These are phyloP conservation scores for Asterophora parasitica DNA, from an alignment of 768 basidiomycete genomes.

Conservation along the genomic window DNA sequence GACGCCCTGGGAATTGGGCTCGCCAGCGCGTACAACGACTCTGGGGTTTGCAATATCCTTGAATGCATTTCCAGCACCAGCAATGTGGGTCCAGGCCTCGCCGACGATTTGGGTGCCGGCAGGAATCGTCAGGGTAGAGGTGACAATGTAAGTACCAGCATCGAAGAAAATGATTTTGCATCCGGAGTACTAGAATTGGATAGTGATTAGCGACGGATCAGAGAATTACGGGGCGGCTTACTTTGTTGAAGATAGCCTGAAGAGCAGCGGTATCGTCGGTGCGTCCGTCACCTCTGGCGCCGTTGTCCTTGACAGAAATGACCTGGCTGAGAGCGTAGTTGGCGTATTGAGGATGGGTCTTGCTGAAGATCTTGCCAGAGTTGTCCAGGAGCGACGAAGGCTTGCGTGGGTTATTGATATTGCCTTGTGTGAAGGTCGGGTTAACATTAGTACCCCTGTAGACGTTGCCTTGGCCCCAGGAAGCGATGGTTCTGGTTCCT, in stretches of 20 bases:
- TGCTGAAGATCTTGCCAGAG: constrained; percentile 59
- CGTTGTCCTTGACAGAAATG: constrained; percentile 65
- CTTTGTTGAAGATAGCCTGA: constrained; percentile 55
- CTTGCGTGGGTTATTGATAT: constrained; percentile 46
- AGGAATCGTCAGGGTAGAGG: constrained; percentile 50
- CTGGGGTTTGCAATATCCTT: constrained; percentile 37
- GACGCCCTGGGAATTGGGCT: constrained; percentile 41
- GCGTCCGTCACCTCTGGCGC: constrained; percentile 68
- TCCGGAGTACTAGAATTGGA: constrained; percentile 46
- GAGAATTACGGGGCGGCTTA: constrained; percentile 17
- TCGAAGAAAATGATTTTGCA: constrained; percentile 83
- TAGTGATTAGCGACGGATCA: neutral
- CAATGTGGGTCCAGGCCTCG: constrained; percentile 56
- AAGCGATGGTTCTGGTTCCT: constrained; percentile 53
- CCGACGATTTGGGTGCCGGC: constrained; percentile 55
- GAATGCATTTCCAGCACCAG: constrained; percentile 46
- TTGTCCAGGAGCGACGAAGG: constrained; percentile 51
- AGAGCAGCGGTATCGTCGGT: constrained; percentile 76
- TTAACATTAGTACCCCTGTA: constrained; percentile 47
- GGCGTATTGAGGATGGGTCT: constrained; percentile 63
- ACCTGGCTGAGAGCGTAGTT: constrained; percentile 58
- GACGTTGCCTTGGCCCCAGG: constrained; percentile 78
- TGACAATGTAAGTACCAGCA: constrained; percentile 55
- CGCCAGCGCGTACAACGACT: constrained; percentile 47
- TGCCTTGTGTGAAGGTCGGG: constrained; percentile 46